Conservation (phyloP, 768 basidiomycete genomes). For the Boletus rubescentipes region DNA sequence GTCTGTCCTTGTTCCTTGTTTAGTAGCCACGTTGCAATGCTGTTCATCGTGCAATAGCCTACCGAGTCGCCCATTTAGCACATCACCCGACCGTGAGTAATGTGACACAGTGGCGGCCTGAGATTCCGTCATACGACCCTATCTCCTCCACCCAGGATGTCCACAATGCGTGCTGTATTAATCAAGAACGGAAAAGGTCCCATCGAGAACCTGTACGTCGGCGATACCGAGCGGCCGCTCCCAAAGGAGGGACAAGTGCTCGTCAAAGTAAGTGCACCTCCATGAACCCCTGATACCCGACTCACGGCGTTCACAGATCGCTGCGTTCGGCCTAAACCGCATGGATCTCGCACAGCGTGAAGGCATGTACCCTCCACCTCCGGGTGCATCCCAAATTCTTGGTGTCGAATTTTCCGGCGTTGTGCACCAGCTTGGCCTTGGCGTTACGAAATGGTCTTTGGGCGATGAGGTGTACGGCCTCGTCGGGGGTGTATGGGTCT, state of each 20-base stretch:
- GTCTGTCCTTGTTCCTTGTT: not conserved
- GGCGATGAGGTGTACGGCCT: slow-evolving; percentile 81
- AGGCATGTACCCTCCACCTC: slow-evolving; percentile 77
- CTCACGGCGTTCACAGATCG: slow-evolving; percentile 45
- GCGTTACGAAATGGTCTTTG: slow-evolving; percentile 52
- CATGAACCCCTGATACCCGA: not conserved
- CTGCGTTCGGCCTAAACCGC: slow-evolving; percentile 86
- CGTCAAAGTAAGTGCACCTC: slow-evolving; percentile 61
- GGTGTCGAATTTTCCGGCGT: slow-evolving; percentile 86
- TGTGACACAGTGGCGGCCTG: no score
- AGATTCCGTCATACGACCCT: not conserved
- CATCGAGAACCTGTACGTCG: slow-evolving; percentile 75
- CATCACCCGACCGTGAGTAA: not conserved
- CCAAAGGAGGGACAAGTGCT: slow-evolving; percentile 61
- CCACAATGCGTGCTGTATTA: slow-evolving; percentile 72
- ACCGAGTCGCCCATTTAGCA: not conserved
- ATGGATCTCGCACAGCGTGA: slow-evolving; percentile 79
- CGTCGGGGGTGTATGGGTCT: slow-evolving; percentile 64
- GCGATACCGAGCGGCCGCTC: slow-evolving; percentile 64
- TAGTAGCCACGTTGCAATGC: slow-evolving; percentile 4
- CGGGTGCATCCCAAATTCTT: slow-evolving; percentile 71
- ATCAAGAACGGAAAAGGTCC: slow-evolving; percentile 77
- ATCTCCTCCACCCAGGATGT: slow-evolving; percentile 9
- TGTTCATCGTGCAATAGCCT: not conserved
- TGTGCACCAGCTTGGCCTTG: slow-evolving; percentile 53